phyloP scores from a whole-genome alignment of 805 yeast genomes.

The Barnettozyma wickerhamii region DNA sequence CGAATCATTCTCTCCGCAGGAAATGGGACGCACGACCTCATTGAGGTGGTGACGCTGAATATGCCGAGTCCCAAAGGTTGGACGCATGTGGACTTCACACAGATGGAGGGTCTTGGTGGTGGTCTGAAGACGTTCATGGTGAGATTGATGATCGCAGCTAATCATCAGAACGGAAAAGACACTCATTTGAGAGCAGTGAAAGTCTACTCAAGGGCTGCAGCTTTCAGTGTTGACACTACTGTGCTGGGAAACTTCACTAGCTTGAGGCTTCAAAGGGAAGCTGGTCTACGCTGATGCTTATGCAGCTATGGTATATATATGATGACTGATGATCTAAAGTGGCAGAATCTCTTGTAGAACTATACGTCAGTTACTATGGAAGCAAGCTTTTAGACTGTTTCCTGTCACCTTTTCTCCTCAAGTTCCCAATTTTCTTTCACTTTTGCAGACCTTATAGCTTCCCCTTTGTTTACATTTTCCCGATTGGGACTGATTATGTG shows the following conservation, averaged over 20 bases:
- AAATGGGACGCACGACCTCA: conserved; percentile 71
- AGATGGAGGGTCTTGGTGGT: conserved; percentile 32
- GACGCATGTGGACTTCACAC: conserved; percentile 56
- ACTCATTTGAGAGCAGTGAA: conserved; percentile 79
- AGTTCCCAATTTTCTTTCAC: too few species aligned
- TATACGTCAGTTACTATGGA: too few species aligned
- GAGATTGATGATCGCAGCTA: conserved; percentile 58
- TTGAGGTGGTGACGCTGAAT: conserved; percentile 56
- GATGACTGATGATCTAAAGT: too few species aligned
- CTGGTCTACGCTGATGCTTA: conserved; percentile 19
- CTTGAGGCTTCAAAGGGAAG: conserved; percentile 18
- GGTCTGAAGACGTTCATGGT: conserved; percentile 64
- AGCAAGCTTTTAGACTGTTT: too few species aligned
- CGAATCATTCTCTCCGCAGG: conserved; percentile 65
- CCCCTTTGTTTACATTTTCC: conserved; percentile 7
- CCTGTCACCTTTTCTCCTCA: conserved; percentile 1
- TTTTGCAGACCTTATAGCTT: too few species aligned
- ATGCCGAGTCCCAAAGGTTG: conserved; percentile 73
- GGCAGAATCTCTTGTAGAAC: too few species aligned
- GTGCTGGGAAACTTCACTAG: conserved; percentile 25
- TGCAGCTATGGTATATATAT: neutral
- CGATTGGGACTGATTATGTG: neutral
- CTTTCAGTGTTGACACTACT: conserved; percentile 21
- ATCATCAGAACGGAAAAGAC: conserved; percentile 96
- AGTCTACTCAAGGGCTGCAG: conserved; percentile 43